Conservation (phyloP, 192 early-diverging fungal species). For the Gaertneriomyces sp. region DNA sequence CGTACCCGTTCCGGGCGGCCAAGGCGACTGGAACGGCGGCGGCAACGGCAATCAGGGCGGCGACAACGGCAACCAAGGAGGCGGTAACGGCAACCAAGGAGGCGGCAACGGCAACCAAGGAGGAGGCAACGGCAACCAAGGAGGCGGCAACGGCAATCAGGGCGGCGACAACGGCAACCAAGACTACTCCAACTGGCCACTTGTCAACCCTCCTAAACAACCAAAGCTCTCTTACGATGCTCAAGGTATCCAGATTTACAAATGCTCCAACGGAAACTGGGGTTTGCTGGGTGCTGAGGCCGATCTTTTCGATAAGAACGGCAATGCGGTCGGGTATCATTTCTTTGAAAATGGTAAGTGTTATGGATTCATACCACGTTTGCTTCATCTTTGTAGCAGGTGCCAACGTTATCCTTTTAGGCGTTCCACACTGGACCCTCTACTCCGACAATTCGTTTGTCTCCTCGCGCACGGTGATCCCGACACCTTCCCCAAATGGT, state of each 20-base stretch:
- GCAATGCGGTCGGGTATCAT: constrained; percentile 15
- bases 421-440: constrained; percentile 22
- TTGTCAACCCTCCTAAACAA: not conserved
- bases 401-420: not conserved
- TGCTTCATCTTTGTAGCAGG: not conserved
- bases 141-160: not conserved
- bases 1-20: too few species aligned
- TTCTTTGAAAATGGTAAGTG: constrained; percentile 23
- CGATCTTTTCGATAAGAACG: constrained; percentile 7
- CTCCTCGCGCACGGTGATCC: constrained; percentile 6
- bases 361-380: not conserved
- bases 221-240: constrained; percentile 1
- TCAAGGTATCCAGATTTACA: constrained; percentile 19
- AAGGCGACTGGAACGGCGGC: not conserved
- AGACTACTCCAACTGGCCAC: not conserved
- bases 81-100: not conserved
- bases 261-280: constrained; percentile 17
- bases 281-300: constrained; percentile 17
- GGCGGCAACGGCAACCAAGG: constrained; percentile 2
- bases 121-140: not conserved
- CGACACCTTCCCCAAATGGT: constrained; percentile 11
- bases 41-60: not conserved
- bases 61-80: not conserved
- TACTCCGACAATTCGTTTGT: constrained; percentile 6
- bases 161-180: not conserved